phyloP scores from a whole-genome alignment of 768 basidiomycete genomes.

The Lactarius deliciosus region DNA sequence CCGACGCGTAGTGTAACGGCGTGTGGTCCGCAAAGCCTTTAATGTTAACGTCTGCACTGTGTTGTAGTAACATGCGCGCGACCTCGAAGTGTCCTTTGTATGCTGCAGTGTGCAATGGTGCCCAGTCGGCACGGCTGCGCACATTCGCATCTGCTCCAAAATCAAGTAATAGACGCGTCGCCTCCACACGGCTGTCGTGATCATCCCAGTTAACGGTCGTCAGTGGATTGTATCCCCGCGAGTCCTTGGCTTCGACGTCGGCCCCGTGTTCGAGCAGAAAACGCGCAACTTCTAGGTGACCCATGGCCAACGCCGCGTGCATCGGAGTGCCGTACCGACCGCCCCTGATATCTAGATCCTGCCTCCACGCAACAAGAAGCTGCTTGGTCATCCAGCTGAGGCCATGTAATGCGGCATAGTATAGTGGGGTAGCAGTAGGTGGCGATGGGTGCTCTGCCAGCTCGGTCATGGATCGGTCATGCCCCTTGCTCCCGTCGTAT shows the following conservation, averaged over 20 bases:
- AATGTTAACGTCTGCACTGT: neutral
- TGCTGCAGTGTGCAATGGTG: neutral
- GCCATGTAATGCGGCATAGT: conserved; percentile 4
- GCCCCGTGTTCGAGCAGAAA: neutral
- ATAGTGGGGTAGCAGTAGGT: neutral
- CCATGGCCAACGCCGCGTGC: neutral
- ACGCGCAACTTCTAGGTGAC: neutral
- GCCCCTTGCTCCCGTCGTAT: neutral
- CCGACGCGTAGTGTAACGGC: neutral
- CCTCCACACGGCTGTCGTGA: neutral
- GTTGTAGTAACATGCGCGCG: neutral
- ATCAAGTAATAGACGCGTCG: neutral
- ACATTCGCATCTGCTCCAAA: neutral
- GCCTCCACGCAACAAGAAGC: neutral
- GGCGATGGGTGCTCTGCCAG: neutral
- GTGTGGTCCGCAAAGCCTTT: neutral
- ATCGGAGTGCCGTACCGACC: neutral
- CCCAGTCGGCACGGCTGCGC: no score
- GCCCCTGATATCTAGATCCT: neutral
- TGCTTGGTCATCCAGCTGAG: neutral
- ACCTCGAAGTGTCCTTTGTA: neutral
- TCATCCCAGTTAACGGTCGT: neutral
- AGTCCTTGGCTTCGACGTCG: neutral
- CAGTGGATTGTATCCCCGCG: neutral
- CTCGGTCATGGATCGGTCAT: neutral